These are phyloP conservation scores for Phialophora chinensis DNA, from an alignment of 2,329 filamentous ascomycete species.

Conservation along the genomic window DNA sequence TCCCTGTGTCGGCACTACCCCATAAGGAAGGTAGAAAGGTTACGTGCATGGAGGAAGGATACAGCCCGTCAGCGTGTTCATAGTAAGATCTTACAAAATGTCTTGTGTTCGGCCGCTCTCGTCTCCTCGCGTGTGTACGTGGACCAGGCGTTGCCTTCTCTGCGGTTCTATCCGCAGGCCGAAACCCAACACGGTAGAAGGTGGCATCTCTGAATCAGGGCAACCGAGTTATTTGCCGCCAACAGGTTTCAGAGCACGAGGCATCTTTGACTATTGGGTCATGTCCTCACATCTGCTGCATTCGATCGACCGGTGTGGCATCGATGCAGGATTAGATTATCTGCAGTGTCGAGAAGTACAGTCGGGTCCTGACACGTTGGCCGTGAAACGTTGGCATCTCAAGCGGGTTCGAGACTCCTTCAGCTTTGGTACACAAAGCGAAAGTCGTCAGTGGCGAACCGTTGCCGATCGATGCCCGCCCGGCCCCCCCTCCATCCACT, in stretches of 20 bases:
- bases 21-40: neutral
- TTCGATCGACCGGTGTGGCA: neutral
- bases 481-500: slow-evolving; percentile 7
- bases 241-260: neutral
- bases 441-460: slow-evolving; percentile 20
- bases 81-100: slow-evolving; percentile 16
- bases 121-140: neutral
- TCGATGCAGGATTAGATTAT: neutral
- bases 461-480: slow-evolving; percentile 7
- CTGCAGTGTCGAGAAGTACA: neutral
- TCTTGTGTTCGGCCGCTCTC: neutral
- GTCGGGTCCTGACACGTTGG: slow-evolving; percentile 20
- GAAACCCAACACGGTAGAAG: neutral
- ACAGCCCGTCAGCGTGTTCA: slow-evolving; percentile 17
- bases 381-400: slow-evolving; percentile 27
- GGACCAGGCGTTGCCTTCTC: neutral
- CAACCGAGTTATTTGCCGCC: slow-evolving; percentile 3
- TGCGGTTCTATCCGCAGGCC: slow-evolving; percentile 14
- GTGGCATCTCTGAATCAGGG: slow-evolving; percentile 1
- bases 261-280: neutral
- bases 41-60: slow-evolving; percentile 6
- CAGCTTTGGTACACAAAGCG: slow-evolving; percentile 2
- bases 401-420: neutral
- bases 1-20: neutral
- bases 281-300: neutral